Conservation (phyloP, 75 land plant species). For the Isoetes taiwanensis region DNA sequence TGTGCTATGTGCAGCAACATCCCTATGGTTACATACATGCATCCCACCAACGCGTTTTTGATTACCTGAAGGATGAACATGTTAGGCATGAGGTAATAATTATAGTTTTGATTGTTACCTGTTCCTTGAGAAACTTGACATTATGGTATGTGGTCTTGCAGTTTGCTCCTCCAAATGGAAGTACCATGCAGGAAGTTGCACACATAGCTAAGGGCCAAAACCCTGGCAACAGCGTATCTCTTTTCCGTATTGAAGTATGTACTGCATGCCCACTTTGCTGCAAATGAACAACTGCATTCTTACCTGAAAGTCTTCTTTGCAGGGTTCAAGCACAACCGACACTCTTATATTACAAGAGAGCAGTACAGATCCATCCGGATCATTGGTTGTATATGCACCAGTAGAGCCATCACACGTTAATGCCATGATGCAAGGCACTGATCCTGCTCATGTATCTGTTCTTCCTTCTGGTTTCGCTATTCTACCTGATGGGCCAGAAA, state of each 20-base stretch:
- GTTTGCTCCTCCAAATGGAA: constrained; percentile 67
- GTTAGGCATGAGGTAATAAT: constrained; percentile 49
- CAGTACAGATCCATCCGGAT: not conserved
- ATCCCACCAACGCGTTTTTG: constrained; percentile 42
- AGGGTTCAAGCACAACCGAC: no score
- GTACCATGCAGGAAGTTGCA: constrained; percentile 34
- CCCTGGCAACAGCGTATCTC: constrained; percentile 59
- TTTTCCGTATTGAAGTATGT: constrained; percentile 39
- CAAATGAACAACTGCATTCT: no score
- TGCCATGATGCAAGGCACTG: not conserved
- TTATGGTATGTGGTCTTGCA: no score
- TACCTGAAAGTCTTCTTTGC: no score
- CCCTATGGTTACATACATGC: constrained; percentile 67
- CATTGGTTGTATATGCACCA: not conserved
- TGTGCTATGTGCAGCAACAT: constrained; percentile 64
- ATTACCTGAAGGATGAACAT: constrained; percentile 58
- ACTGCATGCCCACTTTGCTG: no score
- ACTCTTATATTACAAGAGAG: no score
- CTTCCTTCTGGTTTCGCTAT: not conserved
- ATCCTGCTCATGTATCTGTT: not conserved
- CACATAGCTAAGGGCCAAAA: constrained; percentile 70
- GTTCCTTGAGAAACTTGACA: no score
- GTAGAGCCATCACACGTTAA: not conserved
- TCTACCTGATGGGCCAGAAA: not conserved
- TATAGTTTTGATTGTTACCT: not conserved